Evolutionary conservation across 228 moss, liverwort and hornwort species (phyloP).

Genomic region (Sphagnum fallax): DNA sequence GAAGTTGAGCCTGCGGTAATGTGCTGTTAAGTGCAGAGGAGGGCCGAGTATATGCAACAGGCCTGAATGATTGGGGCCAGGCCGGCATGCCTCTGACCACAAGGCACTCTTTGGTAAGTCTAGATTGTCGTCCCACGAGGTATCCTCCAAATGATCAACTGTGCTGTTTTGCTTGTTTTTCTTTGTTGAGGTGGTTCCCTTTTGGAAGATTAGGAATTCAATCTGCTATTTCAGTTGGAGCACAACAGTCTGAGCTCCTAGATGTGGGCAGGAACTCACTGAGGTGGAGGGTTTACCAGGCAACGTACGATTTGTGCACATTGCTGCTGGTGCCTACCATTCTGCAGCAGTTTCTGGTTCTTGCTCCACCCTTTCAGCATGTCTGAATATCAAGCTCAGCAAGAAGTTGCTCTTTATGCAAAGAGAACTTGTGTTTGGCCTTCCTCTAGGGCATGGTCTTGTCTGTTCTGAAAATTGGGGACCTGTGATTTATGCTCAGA

Average conservation of each 20-base stretch:
- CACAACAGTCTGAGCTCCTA: not conserved
- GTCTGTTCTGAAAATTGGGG: not conserved
- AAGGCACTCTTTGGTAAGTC: conserved; percentile 31
- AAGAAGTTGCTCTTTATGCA: too few relatives aligned
- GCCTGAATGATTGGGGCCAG: conserved; percentile 88
- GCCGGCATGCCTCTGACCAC: conserved; percentile 48
- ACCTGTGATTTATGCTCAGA: conserved; percentile 28
- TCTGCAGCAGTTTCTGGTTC: conserved; percentile 84
- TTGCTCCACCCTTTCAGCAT: conserved; percentile 1
- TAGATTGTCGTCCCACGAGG: not conserved
- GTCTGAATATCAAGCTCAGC: too few relatives aligned
- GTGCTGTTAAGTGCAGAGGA: conserved; percentile 27
- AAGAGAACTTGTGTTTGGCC: too few relatives aligned
- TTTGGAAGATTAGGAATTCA: too few relatives aligned
- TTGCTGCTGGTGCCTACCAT: conserved; percentile 87
- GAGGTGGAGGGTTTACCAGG: conserved; percentile 58
- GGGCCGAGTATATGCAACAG: conserved; percentile 69
- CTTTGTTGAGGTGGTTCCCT: not conserved
- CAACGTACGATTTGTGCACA: conserved; percentile 37
- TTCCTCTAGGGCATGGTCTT: too few relatives aligned
- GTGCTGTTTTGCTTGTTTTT: not conserved
- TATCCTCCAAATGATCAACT: not conserved
- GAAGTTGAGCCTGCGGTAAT: too few relatives aligned
- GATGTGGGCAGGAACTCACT: conserved; percentile 30
- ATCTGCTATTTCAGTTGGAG: too few relatives aligned